Evolutionary conservation across 805 yeast genomes (phyloP).

Genomic region (Wickerhamiella allomyrinae): DNA sequence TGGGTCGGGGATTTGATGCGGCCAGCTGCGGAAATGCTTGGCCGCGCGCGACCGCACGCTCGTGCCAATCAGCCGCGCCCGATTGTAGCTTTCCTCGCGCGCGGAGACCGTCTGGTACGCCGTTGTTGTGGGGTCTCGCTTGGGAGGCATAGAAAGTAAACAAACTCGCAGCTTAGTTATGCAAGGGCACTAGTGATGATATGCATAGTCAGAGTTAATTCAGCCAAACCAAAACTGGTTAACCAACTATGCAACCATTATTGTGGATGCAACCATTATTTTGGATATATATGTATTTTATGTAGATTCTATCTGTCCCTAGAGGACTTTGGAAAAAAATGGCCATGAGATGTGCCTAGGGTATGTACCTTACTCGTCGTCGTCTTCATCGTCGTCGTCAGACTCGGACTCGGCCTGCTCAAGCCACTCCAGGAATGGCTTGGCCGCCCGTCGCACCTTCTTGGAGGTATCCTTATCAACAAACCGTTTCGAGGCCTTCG

Average conservation of each 20-base stretch:
- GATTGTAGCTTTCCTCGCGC: neutral
- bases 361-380: too few relatives aligned
- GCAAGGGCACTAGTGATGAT: too few relatives aligned
- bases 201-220: too few relatives aligned
- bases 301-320: too few relatives aligned
- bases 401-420: conserved; percentile 81
- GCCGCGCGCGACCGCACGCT: conserved; percentile 8
- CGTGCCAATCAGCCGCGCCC: neutral
- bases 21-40: conserved; percentile 16
- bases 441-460: conserved; percentile 91
- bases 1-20: conserved; percentile 16
- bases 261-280: too few relatives aligned
- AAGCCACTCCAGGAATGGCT: conserved; percentile 90
- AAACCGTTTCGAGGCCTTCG: conserved; percentile 81
- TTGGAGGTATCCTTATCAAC: conserved; percentile 85
- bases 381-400: conserved; percentile 33
- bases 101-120: conserved; percentile 1
- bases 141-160: neutral
- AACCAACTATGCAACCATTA: too few relatives aligned
- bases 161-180: too few relatives aligned
- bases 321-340: too few relatives aligned
- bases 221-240: too few relatives aligned
- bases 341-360: too few relatives aligned
- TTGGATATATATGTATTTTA: too few relatives aligned
- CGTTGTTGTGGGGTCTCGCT: neutral